Evolutionary conservation across 768 basidiomycete species (phyloP).

Genomic region (Cantharellus anzutake): DNA sequence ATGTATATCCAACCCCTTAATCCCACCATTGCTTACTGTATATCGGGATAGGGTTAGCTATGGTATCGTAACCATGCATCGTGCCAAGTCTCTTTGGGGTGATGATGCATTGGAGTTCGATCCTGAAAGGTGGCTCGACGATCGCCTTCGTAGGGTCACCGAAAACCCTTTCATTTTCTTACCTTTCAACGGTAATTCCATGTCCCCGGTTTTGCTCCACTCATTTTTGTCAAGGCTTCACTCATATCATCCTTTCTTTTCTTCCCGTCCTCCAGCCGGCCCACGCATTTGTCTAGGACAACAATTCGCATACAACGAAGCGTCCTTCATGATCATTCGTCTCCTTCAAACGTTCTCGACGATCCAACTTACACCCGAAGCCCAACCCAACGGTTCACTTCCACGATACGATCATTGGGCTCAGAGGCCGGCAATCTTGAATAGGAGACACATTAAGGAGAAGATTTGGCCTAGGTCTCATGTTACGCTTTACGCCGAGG

Average conservation of each 20-base stretch:
- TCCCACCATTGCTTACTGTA: background rate
- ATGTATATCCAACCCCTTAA: background rate
- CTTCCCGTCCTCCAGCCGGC: conserved; percentile 19
- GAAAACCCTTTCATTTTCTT: conserved; percentile 40
- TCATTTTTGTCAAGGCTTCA: background rate
- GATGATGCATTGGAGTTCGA: conserved; percentile 57
- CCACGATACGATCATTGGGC: conserved; percentile 20
- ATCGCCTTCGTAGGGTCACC: conserved; percentile 18
- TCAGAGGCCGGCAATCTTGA: background rate
- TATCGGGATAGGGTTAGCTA: background rate
- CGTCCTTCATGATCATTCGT: conserved; percentile 44
- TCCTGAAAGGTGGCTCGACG: conserved; percentile 59
- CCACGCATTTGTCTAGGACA: conserved; percentile 24
- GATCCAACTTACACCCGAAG: conserved; percentile 27
- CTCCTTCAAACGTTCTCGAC: conserved; percentile 39
- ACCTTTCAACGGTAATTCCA: conserved; percentile 35
- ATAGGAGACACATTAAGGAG: conserved; percentile 1
- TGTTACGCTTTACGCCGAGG: conserved; percentile 4
- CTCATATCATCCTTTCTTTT: background rate
- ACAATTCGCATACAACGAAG: conserved; percentile 25
- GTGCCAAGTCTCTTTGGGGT: conserved; percentile 38
- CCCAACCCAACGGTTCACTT: conserved; percentile 39
- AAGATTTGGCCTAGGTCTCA: conserved; percentile 6
- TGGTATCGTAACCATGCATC: background rate
- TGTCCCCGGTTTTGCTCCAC: background rate